Conservation (phyloP, 345 rosid species). For the Linum usitatissimum region DNA sequence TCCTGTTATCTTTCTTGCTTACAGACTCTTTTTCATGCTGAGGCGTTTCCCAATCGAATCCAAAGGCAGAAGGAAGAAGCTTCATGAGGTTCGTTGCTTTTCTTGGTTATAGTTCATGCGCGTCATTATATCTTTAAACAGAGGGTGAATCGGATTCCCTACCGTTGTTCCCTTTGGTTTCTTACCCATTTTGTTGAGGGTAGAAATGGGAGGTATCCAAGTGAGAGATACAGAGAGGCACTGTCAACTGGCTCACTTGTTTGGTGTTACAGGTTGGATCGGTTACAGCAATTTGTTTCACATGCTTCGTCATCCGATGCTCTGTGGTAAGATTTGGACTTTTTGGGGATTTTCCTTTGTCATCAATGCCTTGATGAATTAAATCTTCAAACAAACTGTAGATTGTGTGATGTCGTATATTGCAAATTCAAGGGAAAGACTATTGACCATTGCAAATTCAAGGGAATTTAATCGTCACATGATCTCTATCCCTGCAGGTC, state of each 20-base stretch:
- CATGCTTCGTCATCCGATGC: constrained; percentile 81
- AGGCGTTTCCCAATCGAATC: constrained; percentile 94
- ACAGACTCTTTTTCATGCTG: constrained; percentile 87
- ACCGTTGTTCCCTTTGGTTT: neutral
- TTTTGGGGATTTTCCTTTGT: neutral
- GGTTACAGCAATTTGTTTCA: constrained; percentile 81
- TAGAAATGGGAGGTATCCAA: too few relatives aligned
- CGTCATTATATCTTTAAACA: neutral
- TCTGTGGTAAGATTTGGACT: constrained; percentile 52
- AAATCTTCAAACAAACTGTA: neutral
- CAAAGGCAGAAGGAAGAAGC: constrained; percentile 81
- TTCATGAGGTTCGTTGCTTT: constrained; percentile 58
- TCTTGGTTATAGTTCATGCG: neutral
- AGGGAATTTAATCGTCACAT: neutral
- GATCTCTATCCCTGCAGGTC: neutral
- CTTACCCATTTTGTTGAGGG: neutral
- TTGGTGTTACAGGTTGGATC: constrained; percentile 66
- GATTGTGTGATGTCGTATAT: neutral
- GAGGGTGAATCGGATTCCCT: neutral
- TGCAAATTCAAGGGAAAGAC: too few relatives aligned
- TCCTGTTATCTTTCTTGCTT: constrained; percentile 11
- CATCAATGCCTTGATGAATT: neutral
- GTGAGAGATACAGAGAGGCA: neutral
- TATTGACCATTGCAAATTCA: too few relatives aligned
- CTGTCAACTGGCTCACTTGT: constrained; percentile 2